Evolutionary conservation across 2,329 filamentous ascomycete genomes (phyloP), one percentile per base, ranked within the genome.

Genomic region (Lachnellula suecica): DNA sequence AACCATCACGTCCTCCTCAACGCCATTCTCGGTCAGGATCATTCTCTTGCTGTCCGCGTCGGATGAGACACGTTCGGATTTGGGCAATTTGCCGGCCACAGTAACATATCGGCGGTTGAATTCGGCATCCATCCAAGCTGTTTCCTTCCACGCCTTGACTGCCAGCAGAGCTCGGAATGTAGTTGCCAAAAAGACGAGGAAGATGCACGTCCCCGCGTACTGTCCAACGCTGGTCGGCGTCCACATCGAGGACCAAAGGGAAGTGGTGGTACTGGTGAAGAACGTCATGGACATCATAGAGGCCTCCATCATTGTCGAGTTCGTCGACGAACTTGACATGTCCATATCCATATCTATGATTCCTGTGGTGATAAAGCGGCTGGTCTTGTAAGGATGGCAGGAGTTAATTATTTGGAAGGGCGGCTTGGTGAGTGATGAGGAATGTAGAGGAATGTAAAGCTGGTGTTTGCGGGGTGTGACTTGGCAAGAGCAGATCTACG

Each of bases 141-240:
- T 66, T 70, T 80, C 82, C 68, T 73, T 79, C 70, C 74, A 83
- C 72, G 73, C 82, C 68, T 90, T 91, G 63, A 82, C 75, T 2
- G 91, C 91, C 46, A 93, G 74, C 15, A 96, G 76, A 19, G 77
- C 72, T 47, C 92, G 88, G 65, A 87, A 84, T 51, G 87, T 65
- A 55, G 85, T 76, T 54, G 85, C 85, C 47, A 97, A 84, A 41
- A 88, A 62, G 67, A 96, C 85, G 53, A 97, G 80, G 73, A 97
- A 97, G 69, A 97, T 89, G 75, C 93, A 96, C 24, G 91, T 96
- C 51, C 84, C 93, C 2, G 90, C 91, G 71, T 97, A 97, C 54
- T 79, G 74, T 62, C 87, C 90, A 5, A 79, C 74, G 31, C 74
- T 85, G 24, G 67, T 72, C 4, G 93, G 93, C 2, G 88, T 87